Base-by-base conservation (phyloP, 1,284 basidiomycete genomes). In the Cutaneotrichosporon spelunceum region DNA sequence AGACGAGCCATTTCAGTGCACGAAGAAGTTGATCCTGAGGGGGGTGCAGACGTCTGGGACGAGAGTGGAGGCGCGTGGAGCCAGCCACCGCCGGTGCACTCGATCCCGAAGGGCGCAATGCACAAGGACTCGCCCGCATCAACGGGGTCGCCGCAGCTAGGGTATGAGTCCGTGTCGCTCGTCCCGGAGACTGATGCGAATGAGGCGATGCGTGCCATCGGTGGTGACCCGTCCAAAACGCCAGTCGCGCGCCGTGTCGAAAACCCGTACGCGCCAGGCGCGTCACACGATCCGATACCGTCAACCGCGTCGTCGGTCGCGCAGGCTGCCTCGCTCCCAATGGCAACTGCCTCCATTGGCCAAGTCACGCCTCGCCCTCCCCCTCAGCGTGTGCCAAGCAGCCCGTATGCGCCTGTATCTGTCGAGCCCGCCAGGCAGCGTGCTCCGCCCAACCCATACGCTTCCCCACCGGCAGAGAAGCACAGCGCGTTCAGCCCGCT, bases 21-120 rank as follows among this genome's bases (percentile, higher is more conserved):
- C 29, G 64, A 62, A 4, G 61, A 63, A 42, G 53, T 58, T 14
- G 61, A 66, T 36, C 61, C 64, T 19, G 61, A 66, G 54, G 61
- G 64, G 24, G 60, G 61, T 48, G 34, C 14, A 21, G 56, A 10
- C 10, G 47, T 57, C 27, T 57, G 56, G 56, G 56, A 57, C 30
- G 56, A 57, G 23, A 47, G 45, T 33, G 45, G 33, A 16, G 42
- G 44, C 9, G 56, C 27, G 21, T 30, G 36, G 29, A 49, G 47
- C 56, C 33, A 48, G n/a, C n/a, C 45, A 23, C 56, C 56, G 23
- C 56, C 56, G 13, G 30, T 36, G 23, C 56, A 57, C 34, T 57
- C 56, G 23, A 57, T 47, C 2, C 56, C 56, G 13, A 42, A 42
- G 39, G 52, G 52, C 23, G 34, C 14, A 21, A 24, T 9, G 10